A percentile compares a stretch with the other conserved stretches of the same genome.
phyloP scores from a whole-genome alignment of 2,329 filamentous ascomycete genomes.

The Neofusicoccum ribis region DNA sequence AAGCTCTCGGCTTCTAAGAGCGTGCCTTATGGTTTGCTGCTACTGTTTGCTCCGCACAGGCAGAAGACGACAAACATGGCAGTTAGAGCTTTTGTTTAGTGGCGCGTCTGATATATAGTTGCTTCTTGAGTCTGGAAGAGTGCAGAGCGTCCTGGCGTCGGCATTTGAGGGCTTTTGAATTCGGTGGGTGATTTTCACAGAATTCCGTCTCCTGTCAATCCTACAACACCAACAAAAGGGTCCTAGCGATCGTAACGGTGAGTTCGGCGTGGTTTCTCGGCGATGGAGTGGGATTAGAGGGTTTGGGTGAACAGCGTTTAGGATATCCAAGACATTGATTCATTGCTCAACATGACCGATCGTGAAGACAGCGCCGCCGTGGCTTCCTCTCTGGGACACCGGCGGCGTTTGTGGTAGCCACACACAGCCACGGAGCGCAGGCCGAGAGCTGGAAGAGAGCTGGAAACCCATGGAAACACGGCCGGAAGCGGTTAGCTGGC shows the following conservation, averaged over 20 bases:
- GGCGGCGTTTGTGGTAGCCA: neutral
- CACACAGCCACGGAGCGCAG: neutral
- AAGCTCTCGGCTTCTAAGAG: constrained; percentile 32
- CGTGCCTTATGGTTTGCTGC: neutral
- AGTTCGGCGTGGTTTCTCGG: neutral
- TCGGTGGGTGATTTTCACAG: neutral
- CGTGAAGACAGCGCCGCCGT: neutral
- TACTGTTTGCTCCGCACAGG: neutral
- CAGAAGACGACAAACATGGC: neutral
- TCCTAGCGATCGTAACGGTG: neutral
- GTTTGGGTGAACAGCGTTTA: neutral
- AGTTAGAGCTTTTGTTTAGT: neutral
- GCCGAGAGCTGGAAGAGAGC: neutral
- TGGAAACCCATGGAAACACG: constrained; percentile 14
- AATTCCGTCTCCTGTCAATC: neutral
- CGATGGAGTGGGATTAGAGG: neutral
- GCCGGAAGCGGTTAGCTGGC: neutral
- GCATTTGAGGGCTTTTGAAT: neutral
- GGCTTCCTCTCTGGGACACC: constrained; percentile 3
- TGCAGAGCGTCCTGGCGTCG: neutral
- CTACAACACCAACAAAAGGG: neutral
- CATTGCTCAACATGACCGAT: neutral
- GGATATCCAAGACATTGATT: neutral
- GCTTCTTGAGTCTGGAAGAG: neutral
- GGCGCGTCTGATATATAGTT: neutral